Evolutionary conservation across 2,329 filamentous ascomycete genomes (phyloP).

Genomic region (Massarina eburnea): DNA sequence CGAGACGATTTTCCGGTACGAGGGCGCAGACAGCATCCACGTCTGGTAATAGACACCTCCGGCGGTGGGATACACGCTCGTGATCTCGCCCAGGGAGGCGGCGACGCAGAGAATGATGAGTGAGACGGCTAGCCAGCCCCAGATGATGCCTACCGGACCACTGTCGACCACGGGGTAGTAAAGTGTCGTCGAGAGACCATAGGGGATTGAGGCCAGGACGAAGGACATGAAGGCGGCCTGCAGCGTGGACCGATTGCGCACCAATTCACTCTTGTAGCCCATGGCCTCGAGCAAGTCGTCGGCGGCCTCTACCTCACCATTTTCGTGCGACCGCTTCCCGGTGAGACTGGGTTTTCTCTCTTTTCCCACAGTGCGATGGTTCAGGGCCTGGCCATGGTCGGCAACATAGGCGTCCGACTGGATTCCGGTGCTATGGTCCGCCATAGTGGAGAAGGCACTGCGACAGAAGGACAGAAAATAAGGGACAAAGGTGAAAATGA

Average conservation of each 20-base stretch:
- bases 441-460: conserved; percentile 20
- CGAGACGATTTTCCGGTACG: conserved; percentile 63
- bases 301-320: conserved; percentile 47
- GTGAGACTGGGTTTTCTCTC: conserved; percentile 27
- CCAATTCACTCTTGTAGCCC: conserved; percentile 67
- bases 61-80: conserved; percentile 73
- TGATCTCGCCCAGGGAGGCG: conserved; percentile 71
- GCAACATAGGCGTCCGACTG: conserved; percentile 39
- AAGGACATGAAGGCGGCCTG: conserved; percentile 77
- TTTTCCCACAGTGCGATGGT: conserved; percentile 26
- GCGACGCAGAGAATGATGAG: conserved; percentile 69
- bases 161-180: conserved; percentile 68
- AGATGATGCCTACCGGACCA: conserved; percentile 69
- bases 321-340: conserved; percentile 24
- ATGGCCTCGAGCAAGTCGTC: conserved; percentile 65
- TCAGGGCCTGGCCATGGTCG: conserved; percentile 26
- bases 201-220: conserved; percentile 73
- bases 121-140: conserved; percentile 72
- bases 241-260: conserved; percentile 65
- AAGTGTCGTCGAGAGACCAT: conserved; percentile 70
- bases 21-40: conserved; percentile 68
- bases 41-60: conserved; percentile 80
- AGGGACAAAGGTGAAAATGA: background rate
- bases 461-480: conserved; percentile 10
- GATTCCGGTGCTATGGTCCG: conserved; percentile 25